Conservation (phyloP, 2,329 filamentous ascomycete species). For the Dothidotthia symphoricarpi region DNA sequence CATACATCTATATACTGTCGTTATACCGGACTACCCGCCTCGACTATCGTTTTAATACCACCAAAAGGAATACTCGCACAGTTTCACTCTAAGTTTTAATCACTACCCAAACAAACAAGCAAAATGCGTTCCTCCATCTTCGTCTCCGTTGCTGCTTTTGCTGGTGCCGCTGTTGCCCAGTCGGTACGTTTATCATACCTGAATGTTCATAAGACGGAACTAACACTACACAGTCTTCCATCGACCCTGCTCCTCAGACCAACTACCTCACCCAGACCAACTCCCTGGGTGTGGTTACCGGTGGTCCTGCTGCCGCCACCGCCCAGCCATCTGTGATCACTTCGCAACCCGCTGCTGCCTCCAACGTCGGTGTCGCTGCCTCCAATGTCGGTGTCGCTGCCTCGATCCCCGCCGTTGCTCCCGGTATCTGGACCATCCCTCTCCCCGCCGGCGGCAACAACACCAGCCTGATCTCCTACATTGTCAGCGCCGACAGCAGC, state of each 20-base stretch:
- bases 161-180: slow-evolving; percentile 25
- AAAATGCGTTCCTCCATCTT: slow-evolving; percentile 29
- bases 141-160: slow-evolving; percentile 27
- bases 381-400: slow-evolving; percentile 24
- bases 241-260: slow-evolving; percentile 29
- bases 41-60: too few species aligned
- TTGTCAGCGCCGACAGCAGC: slow-evolving; percentile 38
- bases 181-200: slow-evolving; percentile 12
- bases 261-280: slow-evolving; percentile 30
- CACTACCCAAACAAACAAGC: slow-evolving; percentile 8
- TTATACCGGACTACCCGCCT: too few species aligned
- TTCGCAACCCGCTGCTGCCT: slow-evolving; percentile 24
- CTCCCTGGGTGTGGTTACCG: slow-evolving; percentile 35
- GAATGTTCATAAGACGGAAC: slow-evolving; percentile 9
- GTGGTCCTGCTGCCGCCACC: slow-evolving; percentile 25
- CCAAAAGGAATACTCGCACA: too few species aligned
- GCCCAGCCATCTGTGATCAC: too few species aligned
- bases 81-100: slow-evolving; percentile 6
- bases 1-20: too few species aligned
- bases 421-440: slow-evolving; percentile 37
- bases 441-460: slow-evolving; percentile 29
- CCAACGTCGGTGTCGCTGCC: too few species aligned
- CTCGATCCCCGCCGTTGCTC: slow-evolving; percentile 38
- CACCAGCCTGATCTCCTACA: slow-evolving; percentile 21
- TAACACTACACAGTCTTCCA: slow-evolving; percentile 12